A percentile compares a stretch with the other conserved stretches of the same genome.
phyloP scores from a whole-genome alignment of 2,329 filamentous ascomycete genomes.

The Fusarium sublunatum region DNA sequence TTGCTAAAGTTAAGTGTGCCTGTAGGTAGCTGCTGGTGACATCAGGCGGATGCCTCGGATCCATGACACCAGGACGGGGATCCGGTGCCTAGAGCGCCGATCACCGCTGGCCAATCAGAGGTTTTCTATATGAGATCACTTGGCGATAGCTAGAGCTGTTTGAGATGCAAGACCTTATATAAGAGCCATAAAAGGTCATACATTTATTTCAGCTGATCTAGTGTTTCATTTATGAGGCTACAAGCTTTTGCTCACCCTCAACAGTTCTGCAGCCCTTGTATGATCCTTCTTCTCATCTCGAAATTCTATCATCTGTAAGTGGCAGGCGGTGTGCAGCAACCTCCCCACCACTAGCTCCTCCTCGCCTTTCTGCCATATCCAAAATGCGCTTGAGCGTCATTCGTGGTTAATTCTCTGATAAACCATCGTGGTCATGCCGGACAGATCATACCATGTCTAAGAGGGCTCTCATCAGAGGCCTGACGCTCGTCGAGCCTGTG shows the following conservation, averaged over 20 bases:
- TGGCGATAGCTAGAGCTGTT: constrained; percentile 26
- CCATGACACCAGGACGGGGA: constrained; percentile 40
- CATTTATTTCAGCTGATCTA: constrained; percentile 22
- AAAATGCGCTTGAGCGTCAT: constrained; percentile 22
- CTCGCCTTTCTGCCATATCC: constrained; percentile 31
- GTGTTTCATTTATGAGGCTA: not conserved
- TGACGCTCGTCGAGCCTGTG: constrained; percentile 21
- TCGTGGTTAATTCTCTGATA: constrained; percentile 2
- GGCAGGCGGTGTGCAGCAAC: constrained; percentile 40
- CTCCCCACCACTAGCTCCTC: constrained; percentile 31
- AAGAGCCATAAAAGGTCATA: constrained; percentile 9
- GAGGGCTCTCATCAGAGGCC: constrained; percentile 25
- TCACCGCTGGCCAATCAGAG: constrained; percentile 34
- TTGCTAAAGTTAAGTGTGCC: constrained; percentile 8
- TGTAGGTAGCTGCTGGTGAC: constrained; percentile 38
- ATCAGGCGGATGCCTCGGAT: constrained; percentile 43
- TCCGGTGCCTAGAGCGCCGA: constrained; percentile 27
- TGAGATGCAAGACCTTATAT: not conserved
- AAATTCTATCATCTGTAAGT: not conserved
- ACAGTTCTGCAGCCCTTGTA: not conserved
- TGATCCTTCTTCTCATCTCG: not conserved
- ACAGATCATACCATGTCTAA: constrained; percentile 39
- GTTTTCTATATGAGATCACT: constrained; percentile 25
- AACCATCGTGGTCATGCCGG: constrained; percentile 25
- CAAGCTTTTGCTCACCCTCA: not conserved